Evolutionary conservation across 1,284 basidiomycete genomes (phyloP).

Genomic region (Abortiporus biennis): DNA sequence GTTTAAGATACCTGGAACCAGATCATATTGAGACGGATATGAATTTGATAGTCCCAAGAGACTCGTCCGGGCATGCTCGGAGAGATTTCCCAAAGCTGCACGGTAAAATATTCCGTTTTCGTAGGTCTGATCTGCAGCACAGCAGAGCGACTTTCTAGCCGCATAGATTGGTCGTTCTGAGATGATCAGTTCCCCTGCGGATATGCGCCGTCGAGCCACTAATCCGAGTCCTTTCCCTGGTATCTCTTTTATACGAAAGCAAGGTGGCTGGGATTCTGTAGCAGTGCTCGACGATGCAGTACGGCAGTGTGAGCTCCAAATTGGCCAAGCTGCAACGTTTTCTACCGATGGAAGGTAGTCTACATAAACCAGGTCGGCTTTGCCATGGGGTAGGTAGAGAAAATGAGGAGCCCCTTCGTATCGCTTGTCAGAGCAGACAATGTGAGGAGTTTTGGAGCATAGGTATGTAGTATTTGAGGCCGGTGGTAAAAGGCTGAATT

Average conservation of each 20-base stretch:
- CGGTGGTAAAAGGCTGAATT: no score
- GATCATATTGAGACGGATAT: neutral
- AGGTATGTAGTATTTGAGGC: slow-evolving; percentile 7
- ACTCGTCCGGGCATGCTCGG: neutral
- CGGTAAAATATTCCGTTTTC: slow-evolving; percentile 7
- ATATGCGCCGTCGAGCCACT: slow-evolving; percentile 1
- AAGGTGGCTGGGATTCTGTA: neutral
- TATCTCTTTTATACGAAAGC: neutral
- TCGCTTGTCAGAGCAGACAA: slow-evolving; percentile 8
- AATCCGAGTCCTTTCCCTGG: slow-evolving; percentile 4
- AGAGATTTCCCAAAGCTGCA: slow-evolving; percentile 3
- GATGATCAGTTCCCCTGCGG: slow-evolving; percentile 1
- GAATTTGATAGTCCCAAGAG: slow-evolving; percentile 3
- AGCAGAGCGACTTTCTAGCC: slow-evolving; percentile 3
- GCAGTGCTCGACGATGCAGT: neutral
- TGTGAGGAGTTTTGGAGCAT: slow-evolving; percentile 3
- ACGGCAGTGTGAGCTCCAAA: no score
- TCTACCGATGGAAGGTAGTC: slow-evolving; percentile 1
- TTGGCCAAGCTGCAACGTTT: neutral
- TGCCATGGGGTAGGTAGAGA: slow-evolving; percentile 7
- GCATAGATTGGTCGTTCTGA: slow-evolving; percentile 5
- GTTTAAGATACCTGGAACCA: slow-evolving; percentile 8
- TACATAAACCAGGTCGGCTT: slow-evolving; percentile 4
- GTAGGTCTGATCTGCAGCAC: slow-evolving; percentile 8
- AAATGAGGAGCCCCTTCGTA: slow-evolving; percentile 10